Evolutionary conservation across 106 monocot genomes (phyloP).

Genomic region (Acanthochlamys bracteata): DNA sequence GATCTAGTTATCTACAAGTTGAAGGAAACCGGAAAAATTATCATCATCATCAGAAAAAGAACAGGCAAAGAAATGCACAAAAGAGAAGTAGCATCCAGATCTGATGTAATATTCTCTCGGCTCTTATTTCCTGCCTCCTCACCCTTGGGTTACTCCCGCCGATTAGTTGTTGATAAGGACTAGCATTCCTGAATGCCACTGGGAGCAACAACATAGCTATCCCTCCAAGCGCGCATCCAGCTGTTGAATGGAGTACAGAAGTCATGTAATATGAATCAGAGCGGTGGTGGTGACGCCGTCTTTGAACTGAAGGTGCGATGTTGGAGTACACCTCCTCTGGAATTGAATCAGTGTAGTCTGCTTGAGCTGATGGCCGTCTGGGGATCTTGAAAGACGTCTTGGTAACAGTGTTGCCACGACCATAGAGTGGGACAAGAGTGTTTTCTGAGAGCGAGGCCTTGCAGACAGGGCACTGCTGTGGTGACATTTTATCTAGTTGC

Average conservation of each 20-base stretch:
- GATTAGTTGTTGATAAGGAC: neutral
- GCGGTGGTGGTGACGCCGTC: neutral
- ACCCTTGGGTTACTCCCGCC: conserved; percentile 2
- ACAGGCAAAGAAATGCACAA: conserved; percentile 10
- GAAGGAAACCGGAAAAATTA: neutral
- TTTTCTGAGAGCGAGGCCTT: conserved; percentile 22
- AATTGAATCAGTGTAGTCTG: neutral
- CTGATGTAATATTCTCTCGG: conserved; percentile 16
- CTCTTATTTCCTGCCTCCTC: conserved; percentile 12
- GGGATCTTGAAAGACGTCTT: conserved; percentile 8
- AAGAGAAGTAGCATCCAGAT: conserved; percentile 25
- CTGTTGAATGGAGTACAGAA: neutral
- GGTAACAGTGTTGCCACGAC: conserved; percentile 7
- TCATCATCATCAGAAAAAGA: conserved; percentile 23
- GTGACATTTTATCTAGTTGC: neutral
- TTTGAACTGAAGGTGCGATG: neutral
- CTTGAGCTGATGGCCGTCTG: neutral
- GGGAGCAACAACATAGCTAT: conserved; percentile 17
- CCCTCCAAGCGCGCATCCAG: conserved; percentile 15
- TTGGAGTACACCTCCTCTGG: neutral
- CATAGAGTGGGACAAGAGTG: conserved; percentile 35
- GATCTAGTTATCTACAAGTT: neutral
- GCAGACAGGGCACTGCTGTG: conserved; percentile 20
- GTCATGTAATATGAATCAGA: neutral
- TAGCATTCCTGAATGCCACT: conserved; percentile 4